Base-by-base conservation (phyloP, 371 early-diverging fungal species). In the Mycotypha africana region DNA sequence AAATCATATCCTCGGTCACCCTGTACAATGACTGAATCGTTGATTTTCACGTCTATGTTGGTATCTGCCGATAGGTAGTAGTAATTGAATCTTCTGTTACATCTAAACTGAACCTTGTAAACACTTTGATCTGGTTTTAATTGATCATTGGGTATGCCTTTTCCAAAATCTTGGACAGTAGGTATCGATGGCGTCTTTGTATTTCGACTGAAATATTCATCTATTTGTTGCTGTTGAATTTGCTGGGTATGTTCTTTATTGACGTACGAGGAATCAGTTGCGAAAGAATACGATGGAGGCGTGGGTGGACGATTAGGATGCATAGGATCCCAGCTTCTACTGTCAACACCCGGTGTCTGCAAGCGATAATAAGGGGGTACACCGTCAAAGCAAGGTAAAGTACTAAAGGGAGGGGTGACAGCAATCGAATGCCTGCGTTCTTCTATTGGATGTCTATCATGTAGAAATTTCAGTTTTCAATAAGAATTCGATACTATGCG, bases 1-100 rank as follows among this genome's bases (percentile, higher is more conserved):
- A 97, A 66, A 58, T 97, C 98, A 38, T 89, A 88, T 16, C 96
- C 98, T 24, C 98, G 84, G 58, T 97, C 98, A 2, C 93, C 98
- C 65, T 97, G 95, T 0, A 95, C 95, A 59, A 97, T 90, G 11
- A 92, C 95, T 34, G 86, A 67, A 49, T 91, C 92, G 7, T 7
- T 45, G 20, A 41, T n/a, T 25, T 41, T n/a, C 20, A 45, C 34
- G 21, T 7, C n/a, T 2, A 23, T 23, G n/a, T 11, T 15, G 8
- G 21, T 30, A 43, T 46, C 49, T 19, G 60, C 58, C 4, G 80
- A 79, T 4, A 80, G 50, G 60, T 85, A 89, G 61, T 83, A 91
- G 38, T 80, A 73, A 51, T 92, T 92, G 15, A 74, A 81, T n/a
- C 91, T 77, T n/a, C 39, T 19, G 11, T 86, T 88, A 11, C 83